Conservation (phyloP, 2,329 filamentous ascomycete genomes). For the Metarhizium guizhouense region DNA sequence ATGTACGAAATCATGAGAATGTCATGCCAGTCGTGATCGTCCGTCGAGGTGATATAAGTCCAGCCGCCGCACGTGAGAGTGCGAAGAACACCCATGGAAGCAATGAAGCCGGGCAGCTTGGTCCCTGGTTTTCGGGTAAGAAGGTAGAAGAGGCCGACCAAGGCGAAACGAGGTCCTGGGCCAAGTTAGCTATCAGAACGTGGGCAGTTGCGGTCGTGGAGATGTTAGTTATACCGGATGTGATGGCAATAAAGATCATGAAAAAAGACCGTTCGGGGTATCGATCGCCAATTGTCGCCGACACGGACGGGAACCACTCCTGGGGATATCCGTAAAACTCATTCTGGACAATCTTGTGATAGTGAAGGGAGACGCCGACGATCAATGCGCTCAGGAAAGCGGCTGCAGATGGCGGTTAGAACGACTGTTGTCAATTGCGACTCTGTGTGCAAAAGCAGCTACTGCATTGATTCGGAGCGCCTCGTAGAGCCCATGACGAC, state of each 20-base stretch:
- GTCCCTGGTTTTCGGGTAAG: conserved; percentile 70
- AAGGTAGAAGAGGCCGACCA: conserved; percentile 88
- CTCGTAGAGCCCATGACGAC: conserved; percentile 17
- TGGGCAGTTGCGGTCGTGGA: not conserved
- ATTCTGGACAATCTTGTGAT: conserved; percentile 95
- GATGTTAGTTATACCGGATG: conserved; percentile 54
- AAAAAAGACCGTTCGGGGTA: conserved; percentile 97
- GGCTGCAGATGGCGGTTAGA: conserved; percentile 34
- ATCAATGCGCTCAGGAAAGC: conserved; percentile 82
- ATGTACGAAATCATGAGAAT: conserved; percentile 99
- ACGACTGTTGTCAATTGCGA: not conserved
- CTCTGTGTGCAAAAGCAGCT: not conserved
- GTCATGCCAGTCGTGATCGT: conserved; percentile 97
- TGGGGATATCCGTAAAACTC: conserved; percentile 90
- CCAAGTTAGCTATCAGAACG: not conserved
- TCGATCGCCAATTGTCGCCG: conserved; percentile 91
- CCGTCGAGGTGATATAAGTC: conserved; percentile 97
- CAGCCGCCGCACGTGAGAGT: conserved; percentile 93
- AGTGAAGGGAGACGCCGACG: conserved; percentile 76
- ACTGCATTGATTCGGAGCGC: not conserved
- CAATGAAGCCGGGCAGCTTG: conserved; percentile 72
- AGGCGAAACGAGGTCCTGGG: conserved; percentile 75
- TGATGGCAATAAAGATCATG: conserved; percentile 94
- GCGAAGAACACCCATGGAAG: conserved; percentile 71
- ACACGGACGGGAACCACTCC: conserved; percentile 96